Evolutionary conservation across 768 basidiomycete species (phyloP), one percentile per base, ranked within the genome.

Genomic region (Suillus subaureus): DNA sequence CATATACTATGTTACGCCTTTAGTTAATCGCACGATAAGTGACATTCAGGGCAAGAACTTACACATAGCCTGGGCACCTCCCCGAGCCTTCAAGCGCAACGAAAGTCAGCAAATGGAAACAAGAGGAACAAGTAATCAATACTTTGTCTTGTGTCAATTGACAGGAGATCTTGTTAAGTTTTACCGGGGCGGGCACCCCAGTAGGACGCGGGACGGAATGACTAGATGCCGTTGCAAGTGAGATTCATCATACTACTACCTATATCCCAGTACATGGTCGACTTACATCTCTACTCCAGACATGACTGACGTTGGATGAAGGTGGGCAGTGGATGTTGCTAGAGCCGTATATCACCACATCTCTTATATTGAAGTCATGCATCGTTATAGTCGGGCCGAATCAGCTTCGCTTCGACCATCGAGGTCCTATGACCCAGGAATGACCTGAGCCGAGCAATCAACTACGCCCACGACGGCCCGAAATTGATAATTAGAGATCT

Each of bases 41-140:
- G 2, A 16, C 23, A 28, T 26, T 40, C 56, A 62, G n/a, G 49
- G 37, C 26, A n/a, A 21, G 65, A 8, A 75, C 89, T 76, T 71
- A 94, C 92, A 81, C 93, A 94, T 94, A 42, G 93, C 93, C 77
- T 94, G 92, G 11, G 93, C 92, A 45, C 87, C 89, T 67, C 92
- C 93, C 61, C 83, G 87, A 64, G 80, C 76, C 87, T 88, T 52
- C 56, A 39, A 6, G 16, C 9, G 6, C 16, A 58, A 5, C 9
- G 9, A 40, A 58, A 7, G 16, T 58, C 57, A 61, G 26, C 16
- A 43, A 35, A 52, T 61, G 56, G 67, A 15, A 68, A 63, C 28
- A 33, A 63, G 49, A 28, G 21, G 64, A 21, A 18, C 49, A 31
- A 23, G 37, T 18, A 4, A 21, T 61, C 40, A 18, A 26, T 37